phyloP scores from a whole-genome alignment of 768 basidiomycete genomes.

The Rubroboletus satanas region DNA sequence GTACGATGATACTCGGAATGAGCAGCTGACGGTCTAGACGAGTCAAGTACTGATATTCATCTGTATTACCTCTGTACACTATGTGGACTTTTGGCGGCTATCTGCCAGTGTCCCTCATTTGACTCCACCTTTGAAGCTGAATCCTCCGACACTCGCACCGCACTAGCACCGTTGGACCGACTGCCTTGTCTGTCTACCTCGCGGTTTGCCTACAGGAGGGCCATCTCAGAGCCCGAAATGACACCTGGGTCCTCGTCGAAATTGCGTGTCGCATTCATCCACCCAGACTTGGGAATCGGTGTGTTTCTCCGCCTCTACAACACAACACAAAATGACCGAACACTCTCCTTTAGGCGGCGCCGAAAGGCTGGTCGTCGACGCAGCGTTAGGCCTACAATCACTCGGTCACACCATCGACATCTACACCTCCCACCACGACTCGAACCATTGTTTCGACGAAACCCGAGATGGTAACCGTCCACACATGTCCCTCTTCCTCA shows the following conservation, averaged over 20 bases:
- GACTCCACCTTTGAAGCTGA: not conserved
- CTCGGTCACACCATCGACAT: slow-evolving; percentile 83
- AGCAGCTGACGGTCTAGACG: no score
- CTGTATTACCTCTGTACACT: no score
- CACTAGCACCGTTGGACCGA: not conserved
- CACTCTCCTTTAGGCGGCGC: slow-evolving; percentile 70
- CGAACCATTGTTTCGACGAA: slow-evolving; percentile 87
- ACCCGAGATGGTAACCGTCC: slow-evolving; percentile 69
- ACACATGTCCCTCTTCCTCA: slow-evolving; percentile 9
- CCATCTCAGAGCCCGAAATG: not conserved
- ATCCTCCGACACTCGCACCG: not conserved
- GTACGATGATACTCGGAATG: not conserved
- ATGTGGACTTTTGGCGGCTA: not conserved
- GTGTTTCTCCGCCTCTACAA: slow-evolving; percentile 2
- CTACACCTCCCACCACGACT: slow-evolving; percentile 92
- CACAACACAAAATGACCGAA: not conserved
- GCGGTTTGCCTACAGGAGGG: not conserved
- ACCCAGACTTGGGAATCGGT: slow-evolving; percentile 96
- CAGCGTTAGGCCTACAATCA: slow-evolving; percentile 82
- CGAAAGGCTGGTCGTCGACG: slow-evolving; percentile 92
- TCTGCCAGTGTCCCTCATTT: not conserved
- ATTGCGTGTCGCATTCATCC: slow-evolving; percentile 75
- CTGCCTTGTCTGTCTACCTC: not conserved
- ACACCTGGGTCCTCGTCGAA: slow-evolving; percentile 7
- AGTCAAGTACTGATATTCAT: no score